Evolutionary conservation across 2,329 filamentous ascomycete genomes (phyloP).

Genomic region (Amauroascus niger): DNA sequence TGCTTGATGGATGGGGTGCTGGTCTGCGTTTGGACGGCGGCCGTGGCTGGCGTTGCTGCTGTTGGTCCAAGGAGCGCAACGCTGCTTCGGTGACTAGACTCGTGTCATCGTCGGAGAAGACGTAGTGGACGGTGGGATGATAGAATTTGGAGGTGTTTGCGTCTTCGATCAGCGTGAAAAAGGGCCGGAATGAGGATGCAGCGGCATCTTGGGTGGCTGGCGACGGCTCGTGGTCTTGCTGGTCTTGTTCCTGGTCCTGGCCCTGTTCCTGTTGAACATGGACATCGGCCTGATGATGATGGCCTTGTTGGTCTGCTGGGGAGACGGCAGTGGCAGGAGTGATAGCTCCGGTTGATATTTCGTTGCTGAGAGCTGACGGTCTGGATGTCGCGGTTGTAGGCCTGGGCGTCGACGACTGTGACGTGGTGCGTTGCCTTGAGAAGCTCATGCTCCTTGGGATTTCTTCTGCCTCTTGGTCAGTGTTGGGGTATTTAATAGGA

Average conservation of each 20-base stretch:
- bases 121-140: conserved; percentile 81
- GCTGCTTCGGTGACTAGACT: conserved; percentile 62
- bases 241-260: neutral
- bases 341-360: neutral
- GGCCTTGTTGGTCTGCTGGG: conserved; percentile 1
- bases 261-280: no score
- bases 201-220: conserved; percentile 13
- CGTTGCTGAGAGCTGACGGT: neutral
- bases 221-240: neutral
- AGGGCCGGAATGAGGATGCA: conserved; percentile 53
- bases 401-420: conserved; percentile 5
- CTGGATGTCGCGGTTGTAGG: neutral
- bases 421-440: neutral
- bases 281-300: neutral
- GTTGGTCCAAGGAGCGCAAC: conserved; percentile 44
- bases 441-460: neutral
- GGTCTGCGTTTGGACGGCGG: neutral
- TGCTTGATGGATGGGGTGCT: neutral
- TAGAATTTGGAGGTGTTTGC: conserved; percentile 60
- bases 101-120: conserved; percentile 85
- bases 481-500: neutral
- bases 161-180: conserved; percentile 81
- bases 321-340: no score
- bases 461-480: neutral
- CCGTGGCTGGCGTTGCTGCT: neutral